Evolutionary conservation across 1,284 basidiomycete genomes (phyloP).

Genomic region (Lentinus polychrous): DNA sequence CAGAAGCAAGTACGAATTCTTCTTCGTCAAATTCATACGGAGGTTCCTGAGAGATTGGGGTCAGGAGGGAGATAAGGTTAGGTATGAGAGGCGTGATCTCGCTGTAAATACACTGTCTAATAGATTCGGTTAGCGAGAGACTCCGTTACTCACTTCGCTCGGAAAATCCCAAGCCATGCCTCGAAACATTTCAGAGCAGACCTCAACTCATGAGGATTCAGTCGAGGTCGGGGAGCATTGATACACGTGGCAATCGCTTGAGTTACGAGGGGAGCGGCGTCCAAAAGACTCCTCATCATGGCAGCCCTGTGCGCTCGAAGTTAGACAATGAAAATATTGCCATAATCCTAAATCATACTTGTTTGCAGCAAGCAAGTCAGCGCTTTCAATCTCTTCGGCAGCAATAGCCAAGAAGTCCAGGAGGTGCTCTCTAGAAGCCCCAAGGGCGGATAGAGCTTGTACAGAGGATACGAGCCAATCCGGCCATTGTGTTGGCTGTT

Average conservation of each 20-base stretch:
- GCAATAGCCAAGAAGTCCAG: constrained; percentile 81
- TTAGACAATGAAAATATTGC: background rate
- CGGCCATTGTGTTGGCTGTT: constrained; percentile 53
- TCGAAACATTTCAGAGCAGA: constrained; percentile 75
- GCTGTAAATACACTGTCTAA: constrained; percentile 26
- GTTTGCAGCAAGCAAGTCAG: constrained; percentile 67
- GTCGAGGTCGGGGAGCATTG: constrained; percentile 21
- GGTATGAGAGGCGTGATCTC: constrained; percentile 61
- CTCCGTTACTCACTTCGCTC: constrained; percentile 46
- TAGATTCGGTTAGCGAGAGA: constrained; percentile 4
- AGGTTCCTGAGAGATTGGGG: constrained; percentile 31
- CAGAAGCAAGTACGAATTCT: constrained; percentile 57
- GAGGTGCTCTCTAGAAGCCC: constrained; percentile 47
- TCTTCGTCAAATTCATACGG: constrained; percentile 36
- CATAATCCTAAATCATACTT: constrained; percentile 43
- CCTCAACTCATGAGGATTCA: constrained; percentile 43
- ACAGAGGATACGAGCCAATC: constrained; percentile 64
- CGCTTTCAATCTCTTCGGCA: constrained; percentile 72
- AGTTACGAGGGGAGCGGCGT: constrained; percentile 64
- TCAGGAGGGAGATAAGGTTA: constrained; percentile 51
- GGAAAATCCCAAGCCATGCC: constrained; percentile 72
- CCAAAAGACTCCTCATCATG: constrained; percentile 55
- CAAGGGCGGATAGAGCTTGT: constrained; percentile 48
- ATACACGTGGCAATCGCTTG: constrained; percentile 56
- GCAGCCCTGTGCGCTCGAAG: constrained; percentile 46